Conservation (phyloP, 2,329 filamentous ascomycete genomes). For the Chrysoporthe deuterocubensis region DNA sequence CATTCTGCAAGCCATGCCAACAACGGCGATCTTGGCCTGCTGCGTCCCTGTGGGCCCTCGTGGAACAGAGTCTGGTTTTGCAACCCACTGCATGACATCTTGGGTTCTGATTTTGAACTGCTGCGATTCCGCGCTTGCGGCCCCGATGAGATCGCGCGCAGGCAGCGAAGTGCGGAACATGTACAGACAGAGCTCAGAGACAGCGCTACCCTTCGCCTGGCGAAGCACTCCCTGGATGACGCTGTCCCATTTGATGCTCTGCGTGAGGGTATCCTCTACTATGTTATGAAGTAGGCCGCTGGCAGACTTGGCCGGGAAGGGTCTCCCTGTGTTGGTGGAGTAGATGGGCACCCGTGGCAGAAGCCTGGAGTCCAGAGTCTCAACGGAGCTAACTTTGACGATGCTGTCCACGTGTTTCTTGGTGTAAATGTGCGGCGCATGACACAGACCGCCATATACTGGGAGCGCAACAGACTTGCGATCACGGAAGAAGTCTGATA, state of each 20-base stretch:
- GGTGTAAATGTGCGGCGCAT: conserved; percentile 11
- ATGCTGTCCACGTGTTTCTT: conserved; percentile 3
- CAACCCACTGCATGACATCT: conserved; percentile 35
- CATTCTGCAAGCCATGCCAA: conserved; percentile 67
- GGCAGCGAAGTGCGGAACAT: conserved; percentile 37
- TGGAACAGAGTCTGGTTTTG: conserved; percentile 11
- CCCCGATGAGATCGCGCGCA: conserved; percentile 34
- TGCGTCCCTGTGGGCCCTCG: conserved; percentile 16
- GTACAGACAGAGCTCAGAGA: conserved; percentile 31
- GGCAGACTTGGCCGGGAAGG: conserved; percentile 34
- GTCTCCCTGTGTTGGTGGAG: conserved; percentile 38
- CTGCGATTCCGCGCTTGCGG: conserved; percentile 20
- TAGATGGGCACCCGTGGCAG: conserved; percentile 36
- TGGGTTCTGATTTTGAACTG: conserved; percentile 5
- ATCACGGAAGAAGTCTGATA: conserved; percentile 38
- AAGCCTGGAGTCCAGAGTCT: neutral
- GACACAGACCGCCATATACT: conserved; percentile 12
- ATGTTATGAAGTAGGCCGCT: conserved; percentile 34
- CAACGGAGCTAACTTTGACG: neutral
- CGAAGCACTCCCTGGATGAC: conserved; percentile 31
- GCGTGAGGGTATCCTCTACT: conserved; percentile 38
- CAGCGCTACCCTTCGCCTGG: conserved; percentile 25
- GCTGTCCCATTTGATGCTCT: conserved; percentile 37
- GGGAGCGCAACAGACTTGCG: conserved; percentile 39
- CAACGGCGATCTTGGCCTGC: conserved; percentile 66